These are phyloP conservation scores for Beverwykella pulmonaria DNA, from an alignment of 495 filamentous ascomycete species.

Conservation along the genomic window DNA sequence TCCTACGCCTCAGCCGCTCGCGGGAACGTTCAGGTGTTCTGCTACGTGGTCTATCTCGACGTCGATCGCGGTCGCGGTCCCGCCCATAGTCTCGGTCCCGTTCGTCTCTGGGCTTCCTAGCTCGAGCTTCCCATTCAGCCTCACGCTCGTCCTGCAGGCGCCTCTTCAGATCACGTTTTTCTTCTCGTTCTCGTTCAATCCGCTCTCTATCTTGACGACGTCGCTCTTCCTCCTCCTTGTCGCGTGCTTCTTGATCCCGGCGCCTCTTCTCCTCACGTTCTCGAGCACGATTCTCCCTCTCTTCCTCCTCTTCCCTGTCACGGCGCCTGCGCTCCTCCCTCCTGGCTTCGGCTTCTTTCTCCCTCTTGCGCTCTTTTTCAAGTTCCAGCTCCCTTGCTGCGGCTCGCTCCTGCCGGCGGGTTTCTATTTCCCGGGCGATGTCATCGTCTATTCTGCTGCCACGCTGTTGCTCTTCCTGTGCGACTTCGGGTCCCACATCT, in stretches of 20 bases:
- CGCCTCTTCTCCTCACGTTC: constrained; percentile 46
- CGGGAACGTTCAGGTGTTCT: constrained; percentile 36
- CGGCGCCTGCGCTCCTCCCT: constrained; percentile 58
- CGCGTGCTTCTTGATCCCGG: constrained; percentile 41
- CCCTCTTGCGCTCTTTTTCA: constrained; percentile 61
- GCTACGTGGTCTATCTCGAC: constrained; percentile 28
- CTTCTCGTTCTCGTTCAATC: constrained; percentile 33
- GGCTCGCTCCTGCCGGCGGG: constrained; percentile 65
- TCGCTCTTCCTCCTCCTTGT: constrained; percentile 36
- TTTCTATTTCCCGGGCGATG: constrained; percentile 72
- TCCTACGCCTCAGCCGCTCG: constrained; percentile 35
- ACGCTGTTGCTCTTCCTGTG: constrained; percentile 65
- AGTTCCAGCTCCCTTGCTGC: constrained; percentile 65
- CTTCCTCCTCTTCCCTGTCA: constrained; percentile 54
- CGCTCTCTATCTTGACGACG: constrained; percentile 30
- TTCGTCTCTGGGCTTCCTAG: constrained; percentile 26
- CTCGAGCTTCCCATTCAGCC: constrained; percentile 14
- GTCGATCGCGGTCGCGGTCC: constrained; percentile 44
- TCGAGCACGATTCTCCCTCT: constrained; percentile 63
- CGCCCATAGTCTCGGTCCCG: constrained; percentile 43
- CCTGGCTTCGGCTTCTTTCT: constrained; percentile 68
- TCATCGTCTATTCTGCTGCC: constrained; percentile 83
- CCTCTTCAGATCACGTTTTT: constrained; percentile 30
- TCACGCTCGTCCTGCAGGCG: constrained; percentile 21
- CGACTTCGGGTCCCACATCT: constrained; percentile 75